A percentile compares a stretch with the other conserved stretches of the same genome.
Conservation (phyloP, 1,284 basidiomycete species). For the Ceraceosorus guamensis region DNA sequence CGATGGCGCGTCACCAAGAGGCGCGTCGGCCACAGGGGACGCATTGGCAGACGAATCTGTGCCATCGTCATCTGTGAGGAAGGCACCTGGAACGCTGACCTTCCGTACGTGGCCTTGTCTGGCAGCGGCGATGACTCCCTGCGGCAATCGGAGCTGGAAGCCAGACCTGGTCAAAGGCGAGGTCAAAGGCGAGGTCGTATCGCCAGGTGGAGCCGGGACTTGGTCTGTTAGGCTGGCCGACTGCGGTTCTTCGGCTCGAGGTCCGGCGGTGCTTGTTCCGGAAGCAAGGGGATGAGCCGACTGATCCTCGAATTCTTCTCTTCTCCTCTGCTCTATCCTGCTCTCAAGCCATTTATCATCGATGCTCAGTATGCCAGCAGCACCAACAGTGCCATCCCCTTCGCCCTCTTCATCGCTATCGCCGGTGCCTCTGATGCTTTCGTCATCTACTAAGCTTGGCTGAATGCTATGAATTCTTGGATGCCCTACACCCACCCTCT, state of each 20-base stretch:
- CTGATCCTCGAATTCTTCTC: neutral
- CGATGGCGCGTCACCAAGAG: neutral
- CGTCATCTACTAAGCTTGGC: slow-evolving; percentile 8
- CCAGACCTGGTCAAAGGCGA: neutral
- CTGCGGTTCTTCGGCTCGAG: neutral
- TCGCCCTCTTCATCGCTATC: slow-evolving; percentile 1
- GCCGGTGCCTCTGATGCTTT: slow-evolving; percentile 2
- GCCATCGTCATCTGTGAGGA: neutral
- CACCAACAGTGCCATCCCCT: neutral
- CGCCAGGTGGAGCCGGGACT: neutral
- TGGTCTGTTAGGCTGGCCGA: neutral
- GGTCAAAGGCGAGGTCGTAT: neutral
- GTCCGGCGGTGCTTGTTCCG: neutral
- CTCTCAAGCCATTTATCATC: neutral
- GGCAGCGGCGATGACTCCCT: neutral
- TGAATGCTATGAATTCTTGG: slow-evolving; percentile 2
- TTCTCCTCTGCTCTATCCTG: neutral
- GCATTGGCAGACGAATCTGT: neutral
- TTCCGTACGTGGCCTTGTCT: too few relatives aligned
- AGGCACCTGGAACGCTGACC: neutral
- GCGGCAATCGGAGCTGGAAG: neutral
- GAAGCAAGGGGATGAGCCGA: neutral
- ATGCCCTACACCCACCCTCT: neutral
- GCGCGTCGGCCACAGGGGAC: too few relatives aligned
- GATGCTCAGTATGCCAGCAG: neutral